Percentiles rank a stretch among this genome's conserved stretches.
phyloP scores from a whole-genome alignment of 2,329 filamentous ascomycete species.

The Colletotrichum salicis region DNA sequence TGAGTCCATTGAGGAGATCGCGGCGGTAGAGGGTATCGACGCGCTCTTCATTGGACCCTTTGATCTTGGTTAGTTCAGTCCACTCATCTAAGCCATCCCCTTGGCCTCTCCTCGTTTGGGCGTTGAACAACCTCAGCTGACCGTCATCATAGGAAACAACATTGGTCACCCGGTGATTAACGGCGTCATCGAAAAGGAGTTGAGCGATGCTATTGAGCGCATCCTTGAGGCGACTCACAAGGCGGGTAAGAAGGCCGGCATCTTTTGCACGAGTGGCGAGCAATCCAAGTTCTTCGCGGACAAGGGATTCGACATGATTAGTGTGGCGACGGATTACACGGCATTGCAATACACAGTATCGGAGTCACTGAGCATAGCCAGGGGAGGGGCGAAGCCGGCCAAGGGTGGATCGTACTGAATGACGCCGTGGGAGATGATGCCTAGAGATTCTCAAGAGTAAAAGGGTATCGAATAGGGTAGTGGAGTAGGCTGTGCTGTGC shows the following conservation, averaged over 20 bases:
- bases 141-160: slow-evolving; percentile 59
- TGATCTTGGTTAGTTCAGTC: slow-evolving; percentile 61
- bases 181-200: slow-evolving; percentile 66
- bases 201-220: slow-evolving; percentile 68
- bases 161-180: slow-evolving; percentile 71
- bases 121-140: background rate
- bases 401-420: slow-evolving; percentile 55
- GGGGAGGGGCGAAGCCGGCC: slow-evolving; percentile 49
- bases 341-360: slow-evolving; percentile 58
- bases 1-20: slow-evolving; percentile 70
- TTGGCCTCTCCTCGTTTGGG: background rate
- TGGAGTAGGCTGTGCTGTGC: slow-evolving; percentile 8
- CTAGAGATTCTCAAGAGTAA: background rate
- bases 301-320: slow-evolving; percentile 71
- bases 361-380: slow-evolving; percentile 58
- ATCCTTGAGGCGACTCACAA: slow-evolving; percentile 66
- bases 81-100: background rate
- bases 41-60: slow-evolving; percentile 74
- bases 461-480: slow-evolving; percentile 2
- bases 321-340: slow-evolving; percentile 66
- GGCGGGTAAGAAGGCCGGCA: slow-evolving; percentile 74
- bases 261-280: slow-evolving; percentile 66
- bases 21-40: slow-evolving; percentile 68
- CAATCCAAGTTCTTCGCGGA: slow-evolving; percentile 66
- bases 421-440: background rate